Base-by-base conservation (phyloP, 805 yeast species). In the Lachancea cidri region DNA sequence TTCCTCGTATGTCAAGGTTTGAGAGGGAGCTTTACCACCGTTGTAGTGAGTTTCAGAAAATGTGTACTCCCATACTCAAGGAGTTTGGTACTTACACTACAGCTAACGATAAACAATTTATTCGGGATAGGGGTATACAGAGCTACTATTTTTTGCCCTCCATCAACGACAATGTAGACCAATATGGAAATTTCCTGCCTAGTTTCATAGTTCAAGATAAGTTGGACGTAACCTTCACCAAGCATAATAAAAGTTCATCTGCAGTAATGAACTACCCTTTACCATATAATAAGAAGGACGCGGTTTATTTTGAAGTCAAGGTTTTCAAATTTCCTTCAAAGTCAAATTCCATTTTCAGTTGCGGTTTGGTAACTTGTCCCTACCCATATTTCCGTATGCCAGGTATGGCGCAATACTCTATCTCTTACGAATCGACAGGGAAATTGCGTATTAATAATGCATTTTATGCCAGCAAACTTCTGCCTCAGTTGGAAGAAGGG, bases 381-480 rank as follows among this genome's bases (percentile, higher is more conserved):
- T 82, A 82, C 52, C 93, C 95, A 2, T 70, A 74, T 44, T 85
- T 83, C 59, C 69, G 86, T 49, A 67, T 81, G 11, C 95, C 95
- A 0, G 95, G 95, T 1, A 74, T 78, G 58, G 72, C 77, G 44
- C 74, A 74, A 36, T 82, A 80, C 53, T 81, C 88, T 0, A 70
- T 85, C 36, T 83, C 83, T 2, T 78, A 84, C 55, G 91, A 84
- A 57, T 74, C 85, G 2, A 76, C 79, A 4, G 95, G 94, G 1
- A 75, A 79, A 44, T 64, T 83, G 42, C 70, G 86, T 46, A 73
- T 83, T 37, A 81, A 79, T 53, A 74, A 75, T 52, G 86, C 87
- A 17, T 76, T 80, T 46, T 50, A 54, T 29, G 65, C 71, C 16
- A 60, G 67, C 11, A 59, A 64, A 0, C 55, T 67, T n/a, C 57